phyloP scores from a whole-genome alignment of 2,329 filamentous ascomycete genomes.

The Thermothelomyces thermophilus region DNA sequence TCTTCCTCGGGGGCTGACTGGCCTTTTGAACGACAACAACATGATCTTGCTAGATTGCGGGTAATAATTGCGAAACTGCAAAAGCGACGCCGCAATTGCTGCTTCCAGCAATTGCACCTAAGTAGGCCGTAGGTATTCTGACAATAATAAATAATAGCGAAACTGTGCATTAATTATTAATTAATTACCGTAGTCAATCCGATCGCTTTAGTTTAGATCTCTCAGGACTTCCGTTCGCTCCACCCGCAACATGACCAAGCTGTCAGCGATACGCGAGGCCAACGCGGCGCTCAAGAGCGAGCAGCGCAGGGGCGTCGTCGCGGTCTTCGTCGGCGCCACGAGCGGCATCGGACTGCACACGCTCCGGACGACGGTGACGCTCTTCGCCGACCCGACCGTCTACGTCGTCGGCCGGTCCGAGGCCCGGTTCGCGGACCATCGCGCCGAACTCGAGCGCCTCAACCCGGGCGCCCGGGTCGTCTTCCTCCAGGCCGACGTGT shows the following conservation, averaged over 20 bases:
- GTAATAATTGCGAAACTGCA: no score
- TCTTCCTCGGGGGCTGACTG: no score
- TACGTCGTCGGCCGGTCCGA: background rate
- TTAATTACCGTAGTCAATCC: no score
- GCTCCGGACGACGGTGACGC: background rate
- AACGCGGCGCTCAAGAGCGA: background rate
- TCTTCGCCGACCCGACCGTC: background rate
- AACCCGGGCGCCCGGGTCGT: background rate
- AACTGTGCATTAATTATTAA: no score
- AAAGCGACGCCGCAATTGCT: no score
- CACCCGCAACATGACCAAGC: background rate
- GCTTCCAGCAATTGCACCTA: no score
- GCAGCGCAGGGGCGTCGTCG: background rate
- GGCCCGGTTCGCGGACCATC: background rate
- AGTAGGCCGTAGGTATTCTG: no score
- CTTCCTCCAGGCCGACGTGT: background rate
- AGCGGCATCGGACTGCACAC: background rate
- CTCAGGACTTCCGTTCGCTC: no score
- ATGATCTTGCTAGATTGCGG: no score
- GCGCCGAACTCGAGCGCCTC: background rate
- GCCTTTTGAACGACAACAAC: no score
- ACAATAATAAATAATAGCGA: no score
- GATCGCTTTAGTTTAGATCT: background rate
- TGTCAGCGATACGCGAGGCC: background rate
- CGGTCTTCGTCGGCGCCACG: background rate